These are phyloP conservation scores for Sphaerulina populicola DNA, from an alignment of 2,329 filamentous ascomycete species.

Conservation along the genomic window DNA sequence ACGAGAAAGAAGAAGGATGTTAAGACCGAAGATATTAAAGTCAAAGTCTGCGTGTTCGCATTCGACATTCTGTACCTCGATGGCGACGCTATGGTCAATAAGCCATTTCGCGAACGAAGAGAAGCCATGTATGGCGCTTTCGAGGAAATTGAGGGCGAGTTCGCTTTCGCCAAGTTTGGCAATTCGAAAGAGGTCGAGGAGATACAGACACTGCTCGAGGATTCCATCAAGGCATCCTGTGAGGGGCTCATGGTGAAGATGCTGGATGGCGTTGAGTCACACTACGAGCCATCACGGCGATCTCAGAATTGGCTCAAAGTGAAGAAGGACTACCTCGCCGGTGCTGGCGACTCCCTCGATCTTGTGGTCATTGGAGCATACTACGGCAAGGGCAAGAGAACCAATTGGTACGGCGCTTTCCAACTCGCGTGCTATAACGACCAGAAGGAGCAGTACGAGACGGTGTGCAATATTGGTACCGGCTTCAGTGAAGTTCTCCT, in stretches of 20 bases:
- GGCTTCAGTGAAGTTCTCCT: slow-evolving; percentile 92
- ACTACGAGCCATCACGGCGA: slow-evolving; percentile 91
- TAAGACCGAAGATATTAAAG: slow-evolving; percentile 88
- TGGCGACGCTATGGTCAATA: slow-evolving; percentile 79
- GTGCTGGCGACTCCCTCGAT: slow-evolving; percentile 90
- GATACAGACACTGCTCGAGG: slow-evolving; percentile 85
- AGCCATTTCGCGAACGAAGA: slow-evolving; percentile 73
- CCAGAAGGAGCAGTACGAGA: slow-evolving; percentile 73
- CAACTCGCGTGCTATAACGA: slow-evolving; percentile 89
- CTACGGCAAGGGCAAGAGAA: slow-evolving; percentile 88
- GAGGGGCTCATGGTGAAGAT: slow-evolving; percentile 99
- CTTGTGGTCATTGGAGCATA: slow-evolving; percentile 94
- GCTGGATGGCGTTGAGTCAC: slow-evolving; percentile 84
- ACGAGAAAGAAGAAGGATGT: slow-evolving; percentile 96
- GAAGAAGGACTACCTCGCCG: slow-evolving; percentile 95
- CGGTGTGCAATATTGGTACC: slow-evolving; percentile 96
- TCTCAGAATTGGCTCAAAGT: slow-evolving; percentile 98
- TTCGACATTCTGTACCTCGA: slow-evolving; percentile 94
- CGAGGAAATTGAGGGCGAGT: slow-evolving; percentile 73
- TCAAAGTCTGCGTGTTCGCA: slow-evolving; percentile 95
- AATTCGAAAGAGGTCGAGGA: slow-evolving; percentile 84
- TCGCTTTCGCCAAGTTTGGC: slow-evolving; percentile 78
- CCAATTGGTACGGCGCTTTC: slow-evolving; percentile 91
- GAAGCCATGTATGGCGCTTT: slow-evolving; percentile 68
- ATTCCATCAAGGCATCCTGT: slow-evolving; percentile 89